Base-by-base conservation (phyloP, 192 early-diverging fungal genomes). In the Coemansia umbellata region DNA sequence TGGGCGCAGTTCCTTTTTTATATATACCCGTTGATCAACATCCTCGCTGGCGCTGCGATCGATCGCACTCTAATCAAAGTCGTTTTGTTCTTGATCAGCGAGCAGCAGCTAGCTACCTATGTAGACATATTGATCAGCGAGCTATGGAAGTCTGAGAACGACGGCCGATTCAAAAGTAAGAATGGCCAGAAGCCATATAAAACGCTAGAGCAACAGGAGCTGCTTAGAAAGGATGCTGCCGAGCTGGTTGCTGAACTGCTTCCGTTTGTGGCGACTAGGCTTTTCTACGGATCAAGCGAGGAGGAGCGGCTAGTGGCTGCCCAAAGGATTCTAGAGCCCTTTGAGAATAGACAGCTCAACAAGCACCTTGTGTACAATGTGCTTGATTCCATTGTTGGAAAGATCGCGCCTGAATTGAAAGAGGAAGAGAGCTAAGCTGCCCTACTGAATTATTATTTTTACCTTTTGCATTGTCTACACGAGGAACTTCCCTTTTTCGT, bases 1-100 rank as follows among this genome's bases (percentile, higher is more conserved):
- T 76, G 73, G 73, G 57, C 37, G n/a, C 73, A 76, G 42, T 76
- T 76, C 36, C 30, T 76, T 17, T 69, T 69, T 32, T 76, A 76
- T 51, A 65, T 76, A 17, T 69, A 69, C 30, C 73, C 73, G 18
- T 50, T 76, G 32, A 52, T 76, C 45, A 76, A 76, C 50, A 63
- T 68, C 19, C 27, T 76, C 41, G 73, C 61, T 11, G 73, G 73
- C 13, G 57, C 48, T 8, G 73, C 73, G 5, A 76, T 76, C 5
- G 73, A 76, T 24, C 53, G 66, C 33, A 76, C 66, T 27, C 39
- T 76, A 44, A 58, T 69, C 28, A 76, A 76, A 17, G 61, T 69
- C 1, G 66, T 69, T 5, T 50, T 47, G 21, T 69, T 69, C 42
- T 23, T 76, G 30, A 44, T 69, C 2, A 48, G 61, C 32, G 73